phyloP scores from a whole-genome alignment of 345 rosid species.

The Xanthoceras sorbifolium region DNA sequence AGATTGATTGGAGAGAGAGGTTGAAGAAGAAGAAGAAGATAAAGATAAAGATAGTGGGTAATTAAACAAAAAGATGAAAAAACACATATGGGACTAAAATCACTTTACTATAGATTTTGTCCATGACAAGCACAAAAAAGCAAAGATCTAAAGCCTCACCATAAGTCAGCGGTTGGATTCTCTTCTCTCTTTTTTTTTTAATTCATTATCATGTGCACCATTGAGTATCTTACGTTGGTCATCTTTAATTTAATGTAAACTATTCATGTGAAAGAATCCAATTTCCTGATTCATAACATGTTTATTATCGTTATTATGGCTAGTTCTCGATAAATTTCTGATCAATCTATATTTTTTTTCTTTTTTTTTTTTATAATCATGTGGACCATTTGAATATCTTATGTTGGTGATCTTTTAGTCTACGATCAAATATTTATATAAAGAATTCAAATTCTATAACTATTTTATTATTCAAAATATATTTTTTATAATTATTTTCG shows the following conservation, averaged over 20 bases:
- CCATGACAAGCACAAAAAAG: background rate
- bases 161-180: slow-evolving; percentile 35
- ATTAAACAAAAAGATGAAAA: background rate
- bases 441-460: too few relatives aligned
- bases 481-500: too few relatives aligned
- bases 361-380: too few relatives aligned
- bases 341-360: too few relatives aligned
- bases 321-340: too few relatives aligned
- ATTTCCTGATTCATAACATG: too few relatives aligned
- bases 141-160: slow-evolving; percentile 12
- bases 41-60: too few relatives aligned
- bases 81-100: slow-evolving; percentile 9
- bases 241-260: background rate
- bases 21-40: background rate
- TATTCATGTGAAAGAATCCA: background rate
- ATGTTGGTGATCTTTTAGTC: too few relatives aligned
- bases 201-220: background rate
- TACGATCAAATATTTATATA: too few relatives aligned
- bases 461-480: too few relatives aligned
- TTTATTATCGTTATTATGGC: too few relatives aligned
- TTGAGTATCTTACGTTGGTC: background rate
- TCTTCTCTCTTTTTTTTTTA: background rate
- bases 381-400: too few relatives aligned
- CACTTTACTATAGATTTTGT: slow-evolving; percentile 31
- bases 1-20: slow-evolving; percentile 2